Base-by-base conservation (phyloP, 2,329 filamentous ascomycete genomes). In the Bipolaris zeicola region DNA sequence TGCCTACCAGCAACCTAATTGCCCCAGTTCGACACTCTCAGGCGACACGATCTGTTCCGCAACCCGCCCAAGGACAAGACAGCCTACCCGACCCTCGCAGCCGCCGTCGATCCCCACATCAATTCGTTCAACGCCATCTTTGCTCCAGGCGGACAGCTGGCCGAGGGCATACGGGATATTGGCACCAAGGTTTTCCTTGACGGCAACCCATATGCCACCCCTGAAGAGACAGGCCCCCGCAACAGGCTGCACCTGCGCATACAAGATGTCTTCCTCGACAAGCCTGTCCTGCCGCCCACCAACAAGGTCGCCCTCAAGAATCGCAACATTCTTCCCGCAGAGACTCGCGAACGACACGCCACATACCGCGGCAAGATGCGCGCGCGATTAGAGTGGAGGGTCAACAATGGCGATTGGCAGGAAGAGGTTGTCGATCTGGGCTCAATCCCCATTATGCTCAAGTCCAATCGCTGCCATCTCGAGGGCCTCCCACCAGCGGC, bases 81-180 rank as follows among this genome's bases (percentile, higher is more conserved):
- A 8, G 92, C 94, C 57, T 98, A 96, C 72, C 95, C 95, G 13
- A 85, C 90, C 20, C 86, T 99, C 45, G 89, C 93, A 68, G 85
- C 85, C 59, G 91, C 94, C n/a, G 88, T 98, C 57, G 84, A 90
- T 64, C 95, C 95, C 47, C 95, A 99, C 77, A 89, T 98, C 68
- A 89, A 97, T 71, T 95, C 95, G 6, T 99, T 97, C 85, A 96
- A 99, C 81, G 88, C 88, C 50, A 83, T 98, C 45, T 96, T 97
- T 73, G 85, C 87, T 31, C 82, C 84, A 55, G 84, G 89, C 76
- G 91, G 90, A 50, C 81, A 89, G 50, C 76, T 99, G 51, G 85
- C 89, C 47, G 87, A 91, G 63, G 92, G 85, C 11, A 76, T 98
- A 58, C 86, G 85, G 71, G 95, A 99, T 73, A 98, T 99, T 78